These are phyloP conservation scores for Emericellopsis cladophorae DNA, from an alignment of 2,329 filamentous ascomycete species.

Conservation along the genomic window DNA sequence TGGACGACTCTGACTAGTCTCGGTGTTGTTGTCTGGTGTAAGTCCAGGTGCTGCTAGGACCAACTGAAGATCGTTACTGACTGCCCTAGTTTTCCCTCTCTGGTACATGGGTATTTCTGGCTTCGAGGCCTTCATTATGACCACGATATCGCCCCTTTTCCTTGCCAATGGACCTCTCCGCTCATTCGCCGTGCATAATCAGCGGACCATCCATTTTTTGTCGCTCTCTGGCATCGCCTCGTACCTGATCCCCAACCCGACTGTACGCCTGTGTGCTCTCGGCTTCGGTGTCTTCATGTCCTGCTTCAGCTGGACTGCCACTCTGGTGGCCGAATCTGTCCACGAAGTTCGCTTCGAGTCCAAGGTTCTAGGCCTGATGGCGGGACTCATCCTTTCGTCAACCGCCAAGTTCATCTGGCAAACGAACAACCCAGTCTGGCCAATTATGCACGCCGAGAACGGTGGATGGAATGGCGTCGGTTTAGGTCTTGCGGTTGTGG, in stretches of 20 bases:
- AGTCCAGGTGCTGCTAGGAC: constrained; percentile 24
- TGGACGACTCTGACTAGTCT: constrained; percentile 91
- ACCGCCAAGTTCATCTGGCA: constrained; percentile 85
- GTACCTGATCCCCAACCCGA: constrained; percentile 63
- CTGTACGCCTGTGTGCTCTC: constrained; percentile 65
- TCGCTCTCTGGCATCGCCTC: constrained; percentile 70
- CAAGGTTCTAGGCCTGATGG: constrained; percentile 65
- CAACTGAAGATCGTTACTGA: constrained; percentile 1
- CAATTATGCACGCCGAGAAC: constrained; percentile 78
- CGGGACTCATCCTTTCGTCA: constrained; percentile 75
- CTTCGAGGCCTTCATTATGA: constrained; percentile 83
- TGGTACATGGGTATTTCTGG: constrained; percentile 99
- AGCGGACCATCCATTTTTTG: constrained; percentile 60
- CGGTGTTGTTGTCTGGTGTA: constrained; percentile 86
- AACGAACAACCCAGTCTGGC: constrained; percentile 96
- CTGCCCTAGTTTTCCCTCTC: constrained; percentile 66
- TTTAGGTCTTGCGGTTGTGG: constrained; percentile 60
- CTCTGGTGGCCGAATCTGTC: constrained; percentile 64
- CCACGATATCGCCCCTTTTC: constrained; percentile 67
- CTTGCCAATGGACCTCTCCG: constrained; percentile 61
- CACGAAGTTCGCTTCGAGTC: constrained; percentile 68
- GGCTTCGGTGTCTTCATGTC: constrained; percentile 70
- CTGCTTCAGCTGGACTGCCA: constrained; percentile 74
- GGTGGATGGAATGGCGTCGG: constrained; percentile 88
- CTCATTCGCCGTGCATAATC: constrained; percentile 52